Percentiles rank a stretch among this genome's conserved stretches.
phyloP scores from a whole-genome alignment of 164 flowering plant genomes.

The Tetrastigma voinierianum region DNA sequence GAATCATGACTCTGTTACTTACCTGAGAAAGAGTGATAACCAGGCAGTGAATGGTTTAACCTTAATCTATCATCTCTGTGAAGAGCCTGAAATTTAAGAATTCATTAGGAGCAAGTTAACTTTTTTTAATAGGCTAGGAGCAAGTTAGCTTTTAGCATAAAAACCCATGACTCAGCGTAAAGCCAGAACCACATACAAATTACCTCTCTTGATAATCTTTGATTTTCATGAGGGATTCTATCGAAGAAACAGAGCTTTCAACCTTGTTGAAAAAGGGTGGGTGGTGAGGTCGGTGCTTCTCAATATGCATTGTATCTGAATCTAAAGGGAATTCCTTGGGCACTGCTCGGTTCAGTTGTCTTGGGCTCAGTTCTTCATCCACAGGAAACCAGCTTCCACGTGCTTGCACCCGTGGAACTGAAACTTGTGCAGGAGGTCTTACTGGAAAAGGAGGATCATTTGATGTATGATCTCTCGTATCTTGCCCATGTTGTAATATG shows the following conservation, averaged over 20 bases:
- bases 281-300: slow-evolving; percentile 51
- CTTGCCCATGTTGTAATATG: slow-evolving; percentile 96
- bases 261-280: slow-evolving; percentile 54
- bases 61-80: slow-evolving; percentile 63
- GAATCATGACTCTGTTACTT: slow-evolving; percentile 11
- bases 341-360: slow-evolving; percentile 38
- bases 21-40: slow-evolving; percentile 59
- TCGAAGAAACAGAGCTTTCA: slow-evolving; percentile 51
- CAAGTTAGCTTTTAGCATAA: not conserved
- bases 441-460: slow-evolving; percentile 69
- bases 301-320: slow-evolving; percentile 51
- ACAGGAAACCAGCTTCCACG: slow-evolving; percentile 64
- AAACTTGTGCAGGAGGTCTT: slow-evolving; percentile 56
- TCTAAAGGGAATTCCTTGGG: slow-evolving; percentile 61
- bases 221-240: slow-evolving; percentile 55
- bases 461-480: slow-evolving; percentile 62
- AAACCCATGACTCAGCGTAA: not conserved
- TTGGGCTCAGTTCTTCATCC: slow-evolving; percentile 75
- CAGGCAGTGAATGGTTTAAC: slow-evolving; percentile 36
- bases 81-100: slow-evolving; percentile 44
- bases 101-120: slow-evolving; percentile 5
- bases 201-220: slow-evolving; percentile 75
- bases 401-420: slow-evolving; percentile 47
- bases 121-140: too few relatives aligned
- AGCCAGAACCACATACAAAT: slow-evolving; percentile 2